Percentiles rank a stretch among this genome's conserved stretches.
phyloP scores from a whole-genome alignment of 139 green algal genomes.

The Haematococcus sp. region DNA sequence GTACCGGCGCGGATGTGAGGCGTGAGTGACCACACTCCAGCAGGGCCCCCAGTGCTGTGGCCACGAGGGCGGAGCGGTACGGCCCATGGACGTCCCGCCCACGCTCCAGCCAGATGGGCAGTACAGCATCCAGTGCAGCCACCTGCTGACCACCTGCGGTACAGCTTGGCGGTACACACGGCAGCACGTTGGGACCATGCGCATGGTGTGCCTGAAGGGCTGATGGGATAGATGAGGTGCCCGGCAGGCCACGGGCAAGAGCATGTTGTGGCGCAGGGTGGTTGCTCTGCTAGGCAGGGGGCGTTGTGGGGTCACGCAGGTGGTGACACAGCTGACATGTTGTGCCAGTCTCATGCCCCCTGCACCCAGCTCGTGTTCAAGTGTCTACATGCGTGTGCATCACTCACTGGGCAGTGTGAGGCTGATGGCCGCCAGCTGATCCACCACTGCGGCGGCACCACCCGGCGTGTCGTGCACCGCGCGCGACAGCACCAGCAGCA shows the following conservation, averaged over 20 bases:
- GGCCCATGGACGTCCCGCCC: slow-evolving; percentile 15
- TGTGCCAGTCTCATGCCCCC: too few relatives aligned
- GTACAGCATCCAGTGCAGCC: slow-evolving; percentile 14
- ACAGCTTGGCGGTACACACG: neutral
- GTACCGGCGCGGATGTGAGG: neutral
- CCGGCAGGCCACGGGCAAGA: too few relatives aligned
- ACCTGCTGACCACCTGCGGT: neutral
- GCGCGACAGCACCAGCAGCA: slow-evolving; percentile 16
- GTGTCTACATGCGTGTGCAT: too few relatives aligned
- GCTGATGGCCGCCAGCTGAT: slow-evolving; percentile 10
- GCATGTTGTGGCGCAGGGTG: too few relatives aligned
- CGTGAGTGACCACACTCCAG: slow-evolving; percentile 17
- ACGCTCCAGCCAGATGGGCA: slow-evolving; percentile 30
- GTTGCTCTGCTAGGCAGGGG: neutral
- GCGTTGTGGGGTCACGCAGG: neutral
- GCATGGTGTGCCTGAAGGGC: too few relatives aligned
- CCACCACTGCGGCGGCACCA: slow-evolving; percentile 1
- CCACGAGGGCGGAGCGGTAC: neutral
- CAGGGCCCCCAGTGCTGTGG: slow-evolving; percentile 8
- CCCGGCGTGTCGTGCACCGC: slow-evolving; percentile 9
- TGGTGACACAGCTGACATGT: neutral
- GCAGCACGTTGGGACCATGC: too few relatives aligned
- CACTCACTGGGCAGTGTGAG: neutral
- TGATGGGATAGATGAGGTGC: too few relatives aligned
- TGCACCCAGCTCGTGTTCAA: too few relatives aligned